phyloP scores from a whole-genome alignment of 192 early-diverging fungal genomes.

The Geosiphon pyriformis region DNA sequence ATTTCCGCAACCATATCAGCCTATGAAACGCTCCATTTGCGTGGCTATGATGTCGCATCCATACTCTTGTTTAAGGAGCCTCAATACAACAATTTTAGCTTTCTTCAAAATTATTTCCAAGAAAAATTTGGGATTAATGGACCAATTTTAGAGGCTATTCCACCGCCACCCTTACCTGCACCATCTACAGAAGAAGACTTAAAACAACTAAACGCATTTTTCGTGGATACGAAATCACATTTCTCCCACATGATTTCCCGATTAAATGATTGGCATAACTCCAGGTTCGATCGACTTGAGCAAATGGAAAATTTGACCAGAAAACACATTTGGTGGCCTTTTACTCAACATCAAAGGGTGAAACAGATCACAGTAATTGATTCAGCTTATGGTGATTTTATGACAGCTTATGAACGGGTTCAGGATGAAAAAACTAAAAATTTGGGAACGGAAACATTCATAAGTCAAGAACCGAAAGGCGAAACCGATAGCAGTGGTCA shows the following conservation, averaged over 20 bases:
- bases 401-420: constrained; percentile 47
- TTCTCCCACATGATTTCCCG: constrained; percentile 39
- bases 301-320: constrained; percentile 44
- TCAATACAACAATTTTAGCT: constrained; percentile 54
- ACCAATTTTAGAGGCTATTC: constrained; percentile 32
- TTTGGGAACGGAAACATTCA: too few species aligned
- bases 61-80: constrained; percentile 62
- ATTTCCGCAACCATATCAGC: constrained; percentile 77
- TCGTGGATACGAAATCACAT: constrained; percentile 41
- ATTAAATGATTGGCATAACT: constrained; percentile 44
- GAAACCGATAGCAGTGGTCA: constrained; percentile 6
- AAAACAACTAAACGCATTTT: constrained; percentile 55
- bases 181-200: constrained; percentile 40
- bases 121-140: constrained; percentile 20
- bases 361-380: constrained; percentile 65
- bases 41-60: constrained; percentile 65
- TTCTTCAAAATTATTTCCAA: constrained; percentile 34
- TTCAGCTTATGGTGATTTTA: constrained; percentile 63
- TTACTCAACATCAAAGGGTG: constrained; percentile 63
- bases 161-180: constrained; percentile 42
- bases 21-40: constrained; percentile 60
- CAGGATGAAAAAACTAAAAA: constrained; percentile 6
- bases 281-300: constrained; percentile 51
- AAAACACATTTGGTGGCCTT: constrained; percentile 74
- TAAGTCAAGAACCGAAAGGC: background rate